Percentiles rank a stretch among this genome's conserved stretches.
Evolutionary conservation across 345 rosid species (phyloP).

Genomic region (Kandelia obovata): DNA sequence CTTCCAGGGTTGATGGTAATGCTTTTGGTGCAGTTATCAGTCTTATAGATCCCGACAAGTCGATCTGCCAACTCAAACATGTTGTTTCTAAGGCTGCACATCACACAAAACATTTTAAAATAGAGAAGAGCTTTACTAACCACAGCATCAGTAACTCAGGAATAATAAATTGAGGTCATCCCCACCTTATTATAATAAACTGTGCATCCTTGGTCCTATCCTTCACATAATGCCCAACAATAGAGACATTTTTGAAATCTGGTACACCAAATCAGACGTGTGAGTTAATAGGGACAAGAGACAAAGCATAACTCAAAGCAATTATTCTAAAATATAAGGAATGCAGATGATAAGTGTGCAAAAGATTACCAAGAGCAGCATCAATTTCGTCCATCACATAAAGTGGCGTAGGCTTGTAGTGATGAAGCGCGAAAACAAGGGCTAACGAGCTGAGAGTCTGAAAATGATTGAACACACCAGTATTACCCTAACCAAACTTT

Average conservation of each 20-base stretch:
- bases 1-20: conserved; percentile 91
- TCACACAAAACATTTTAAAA: neutral
- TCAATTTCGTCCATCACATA: conserved; percentile 99
- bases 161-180: neutral
- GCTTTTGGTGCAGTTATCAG: conserved; percentile 96
- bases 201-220: conserved; percentile 96
- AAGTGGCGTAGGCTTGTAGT: conserved; percentile 97
- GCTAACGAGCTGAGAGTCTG: conserved; percentile 98
- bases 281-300: conserved; percentile 1
- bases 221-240: conserved; percentile 96
- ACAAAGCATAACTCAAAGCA: neutral
- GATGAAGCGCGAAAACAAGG: conserved; percentile 97
- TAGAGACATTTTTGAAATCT: conserved; percentile 98
- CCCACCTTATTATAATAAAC: conserved; percentile 87
- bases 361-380: conserved; percentile 79
- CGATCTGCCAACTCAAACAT: conserved; percentile 98
- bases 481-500: neutral
- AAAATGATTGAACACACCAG: conserved; percentile 2
- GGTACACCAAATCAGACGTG: conserved; percentile 17
- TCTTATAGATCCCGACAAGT: conserved; percentile 90
- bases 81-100: conserved; percentile 90
- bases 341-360: neutral
- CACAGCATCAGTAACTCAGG: neutral
- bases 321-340: conserved; percentile 1
- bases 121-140: neutral